Evolutionary conservation across 2,329 filamentous ascomycete species (phyloP), one percentile per base, ranked within the genome.

Genomic region (Cladophialophora exuberans): DNA sequence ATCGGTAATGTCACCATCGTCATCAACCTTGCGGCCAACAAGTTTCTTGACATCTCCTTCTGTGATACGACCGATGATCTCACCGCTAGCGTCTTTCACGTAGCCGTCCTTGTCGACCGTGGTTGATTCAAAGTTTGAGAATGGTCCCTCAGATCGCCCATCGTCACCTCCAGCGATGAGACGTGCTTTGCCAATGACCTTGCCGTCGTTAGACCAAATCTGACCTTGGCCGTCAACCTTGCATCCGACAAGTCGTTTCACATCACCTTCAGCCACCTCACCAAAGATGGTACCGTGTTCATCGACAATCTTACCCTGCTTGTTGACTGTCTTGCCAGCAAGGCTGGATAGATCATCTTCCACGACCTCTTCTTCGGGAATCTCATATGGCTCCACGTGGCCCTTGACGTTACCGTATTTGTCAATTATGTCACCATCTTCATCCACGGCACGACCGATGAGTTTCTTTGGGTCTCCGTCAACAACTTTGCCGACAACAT

Each of bases 401-500:
- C 81, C 81, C 70, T 82, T 82, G 62, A 81, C 76, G 56, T 82
- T 83, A 54, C 82, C 84, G 66, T 90, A 91, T 69, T 84, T 85
- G 76, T 94, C 90, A 52, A 88, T 78, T 26, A 95, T 84, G 54
- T 94, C 89, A 31, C 90, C 90, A 60, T 95, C 89, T 59, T 90
- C 86, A 54, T 94, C 90, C 15, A 94, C 89, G 6, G 78, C 66
- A 42, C 89, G 86, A 13, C 90, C 90, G 31, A 86, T 83, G 1
- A 95, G 80, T 47, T 79, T 76, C 79, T 90, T 90, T 30, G 80
- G 70, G 51, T 95, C 87, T 2, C 89, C 90, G 42, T 84, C 82
- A 3, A 81, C 76, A 33, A 93, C 79, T 36, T 86, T 79, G 18
- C 90, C 90, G 43, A 94, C 88, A 20, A 88, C 79, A 59, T 88